Evolutionary conservation across 2,329 filamentous ascomycete genomes (phyloP).

Genomic region (Alternaria metachromatica): DNA sequence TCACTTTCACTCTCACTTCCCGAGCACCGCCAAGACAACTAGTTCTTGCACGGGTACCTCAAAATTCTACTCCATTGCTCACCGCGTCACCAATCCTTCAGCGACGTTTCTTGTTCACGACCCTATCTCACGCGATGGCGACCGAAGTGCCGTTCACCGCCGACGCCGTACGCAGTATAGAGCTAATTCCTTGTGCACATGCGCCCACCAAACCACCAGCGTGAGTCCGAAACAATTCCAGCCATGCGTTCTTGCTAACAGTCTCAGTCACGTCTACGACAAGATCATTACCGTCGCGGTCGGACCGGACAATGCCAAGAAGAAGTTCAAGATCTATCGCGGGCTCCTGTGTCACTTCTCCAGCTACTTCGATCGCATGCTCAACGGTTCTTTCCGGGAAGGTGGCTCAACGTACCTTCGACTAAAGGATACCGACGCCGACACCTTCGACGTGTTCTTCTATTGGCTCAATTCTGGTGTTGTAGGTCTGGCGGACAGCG

Average conservation of each 20-base stretch:
- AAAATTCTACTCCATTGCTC: not conserved
- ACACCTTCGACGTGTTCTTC: not conserved
- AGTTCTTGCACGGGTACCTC: not conserved
- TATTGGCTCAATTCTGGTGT: not conserved
- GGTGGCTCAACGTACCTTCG: not conserved
- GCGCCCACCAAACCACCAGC: not conserved
- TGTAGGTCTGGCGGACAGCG: no score
- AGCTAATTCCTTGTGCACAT: not conserved
- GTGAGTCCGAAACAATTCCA: not conserved
- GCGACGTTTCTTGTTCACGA: accelerated
- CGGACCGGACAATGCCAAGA: not conserved
- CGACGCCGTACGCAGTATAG: not conserved
- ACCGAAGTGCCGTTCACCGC: not conserved
- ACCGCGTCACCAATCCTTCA: not conserved
- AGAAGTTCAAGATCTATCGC: not conserved
- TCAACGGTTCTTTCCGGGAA: not conserved
- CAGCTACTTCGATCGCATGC: not conserved
- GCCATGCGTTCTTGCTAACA: not conserved
- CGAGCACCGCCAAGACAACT: not conserved
- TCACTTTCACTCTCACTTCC: not conserved
- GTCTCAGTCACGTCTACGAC: not conserved
- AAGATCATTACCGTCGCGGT: not conserved
- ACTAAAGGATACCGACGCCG: accelerated
- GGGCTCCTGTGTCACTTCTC: not conserved
- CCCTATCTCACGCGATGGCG: not conserved